phyloP scores from a whole-genome alignment of 352 stramenopile genomes.

The Globisporangium emineosum region DNA sequence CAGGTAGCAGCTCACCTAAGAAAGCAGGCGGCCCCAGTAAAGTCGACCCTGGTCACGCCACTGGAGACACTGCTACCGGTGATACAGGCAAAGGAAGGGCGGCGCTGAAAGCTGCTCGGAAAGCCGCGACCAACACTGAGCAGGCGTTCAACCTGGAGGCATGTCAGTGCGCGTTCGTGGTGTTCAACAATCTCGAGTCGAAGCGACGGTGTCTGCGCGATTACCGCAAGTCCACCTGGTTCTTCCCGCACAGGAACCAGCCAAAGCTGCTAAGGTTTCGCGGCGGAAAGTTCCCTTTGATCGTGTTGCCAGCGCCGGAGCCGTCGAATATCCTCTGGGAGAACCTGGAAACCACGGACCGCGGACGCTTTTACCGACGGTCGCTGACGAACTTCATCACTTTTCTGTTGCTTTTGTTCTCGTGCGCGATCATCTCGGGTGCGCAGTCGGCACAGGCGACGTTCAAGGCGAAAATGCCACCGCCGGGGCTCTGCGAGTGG shows the following conservation, averaged over 20 bases:
- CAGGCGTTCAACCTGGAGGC: slow-evolving; percentile 54
- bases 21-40: slow-evolving; percentile 2
- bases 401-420: slow-evolving; percentile 70
- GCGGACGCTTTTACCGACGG: slow-evolving; percentile 54
- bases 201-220: slow-evolving; percentile 67
- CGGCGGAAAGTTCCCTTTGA: slow-evolving; percentile 37
- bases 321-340: slow-evolving; percentile 89
- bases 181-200: slow-evolving; percentile 88
- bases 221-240: slow-evolving; percentile 55
- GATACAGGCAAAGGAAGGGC: background rate
- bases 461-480: slow-evolving; percentile 69
- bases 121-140: slow-evolving; percentile 25
- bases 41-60: background rate
- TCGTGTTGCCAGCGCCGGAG: slow-evolving; percentile 57
- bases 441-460: slow-evolving; percentile 67
- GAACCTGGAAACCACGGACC: slow-evolving; percentile 72
- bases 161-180: slow-evolving; percentile 81
- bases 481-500: slow-evolving; percentile 51
- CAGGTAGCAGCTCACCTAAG: slow-evolving; percentile 9
- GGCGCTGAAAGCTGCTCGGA: slow-evolving; percentile 19
- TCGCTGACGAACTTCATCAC: slow-evolving; percentile 71
- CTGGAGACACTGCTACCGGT: background rate
- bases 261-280: slow-evolving; percentile 62
- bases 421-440: slow-evolving; percentile 67
- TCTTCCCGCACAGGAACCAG: slow-evolving; percentile 46